phyloP scores from a whole-genome alignment of 495 filamentous ascomycete species.

The Lasiosphaeriaceae sp. region DNA sequence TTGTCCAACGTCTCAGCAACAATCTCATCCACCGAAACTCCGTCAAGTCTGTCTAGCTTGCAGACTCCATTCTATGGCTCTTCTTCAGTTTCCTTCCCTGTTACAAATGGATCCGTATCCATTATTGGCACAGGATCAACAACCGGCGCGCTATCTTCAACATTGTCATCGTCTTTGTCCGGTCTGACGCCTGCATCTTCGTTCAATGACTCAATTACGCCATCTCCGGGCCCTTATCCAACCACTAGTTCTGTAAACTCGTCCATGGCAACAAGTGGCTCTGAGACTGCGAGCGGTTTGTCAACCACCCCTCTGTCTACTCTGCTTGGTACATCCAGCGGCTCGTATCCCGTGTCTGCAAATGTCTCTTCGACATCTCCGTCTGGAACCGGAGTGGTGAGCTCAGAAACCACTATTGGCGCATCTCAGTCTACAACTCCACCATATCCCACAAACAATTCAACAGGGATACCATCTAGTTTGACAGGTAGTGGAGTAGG shows the following conservation, averaged over 20 bases:
- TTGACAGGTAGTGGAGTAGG: slow-evolving; percentile 7
- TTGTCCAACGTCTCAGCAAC: not conserved
- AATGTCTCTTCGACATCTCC: not conserved
- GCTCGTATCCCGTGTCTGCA: too few species aligned
- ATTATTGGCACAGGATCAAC: slow-evolving; percentile 9
- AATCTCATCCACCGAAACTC: not conserved
- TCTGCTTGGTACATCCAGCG: slow-evolving; percentile 2
- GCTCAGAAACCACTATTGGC: not conserved
- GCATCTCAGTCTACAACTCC: slow-evolving; percentile 12
- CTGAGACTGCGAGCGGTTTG: not conserved
- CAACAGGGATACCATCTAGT: not conserved
- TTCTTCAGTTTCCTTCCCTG: slow-evolving; percentile 9
- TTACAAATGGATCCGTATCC: slow-evolving; percentile 11
- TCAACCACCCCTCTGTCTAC: not conserved
- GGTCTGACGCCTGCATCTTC: not conserved
- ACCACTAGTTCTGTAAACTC: slow-evolving; percentile 3
- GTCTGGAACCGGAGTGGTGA: not conserved
- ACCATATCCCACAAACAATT: slow-evolving; percentile 3
- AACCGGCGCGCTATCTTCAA: slow-evolving; percentile 2
- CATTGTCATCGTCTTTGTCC: not conserved
- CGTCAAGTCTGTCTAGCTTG: not conserved
- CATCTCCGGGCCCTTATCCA: not conserved
- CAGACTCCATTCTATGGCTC: slow-evolving; percentile 1
- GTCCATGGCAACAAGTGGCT: not conserved
- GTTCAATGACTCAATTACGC: not conserved